A percentile compares a stretch with the other conserved stretches of the same genome.
Evolutionary conservation across 305 asterid species (phyloP).

Genomic region (Fraxinus paxiana): DNA sequence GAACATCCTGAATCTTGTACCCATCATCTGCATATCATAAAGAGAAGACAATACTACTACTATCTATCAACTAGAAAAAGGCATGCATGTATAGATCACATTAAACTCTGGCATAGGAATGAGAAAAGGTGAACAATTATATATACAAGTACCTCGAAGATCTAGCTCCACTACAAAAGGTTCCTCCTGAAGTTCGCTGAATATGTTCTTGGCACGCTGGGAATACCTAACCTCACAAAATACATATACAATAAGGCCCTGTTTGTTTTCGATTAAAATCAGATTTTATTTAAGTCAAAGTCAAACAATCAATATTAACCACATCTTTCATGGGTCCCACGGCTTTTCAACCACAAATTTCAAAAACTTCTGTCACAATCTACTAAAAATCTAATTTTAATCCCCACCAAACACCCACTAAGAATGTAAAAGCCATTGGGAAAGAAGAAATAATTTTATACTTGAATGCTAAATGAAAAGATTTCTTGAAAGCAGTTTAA

Average conservation of each 20-base stretch:
- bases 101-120: not conserved
- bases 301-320: too few relatives aligned
- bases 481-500: not conserved
- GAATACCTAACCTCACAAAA: slow-evolving; percentile 52
- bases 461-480: not conserved
- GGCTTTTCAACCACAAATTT: too few relatives aligned
- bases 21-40: slow-evolving; percentile 64
- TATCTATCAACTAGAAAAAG: not conserved
- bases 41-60: not conserved
- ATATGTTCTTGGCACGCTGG: slow-evolving; percentile 55
- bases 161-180: slow-evolving; percentile 94
- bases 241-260: not conserved
- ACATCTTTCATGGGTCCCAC: too few relatives aligned
- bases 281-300: too few relatives aligned
- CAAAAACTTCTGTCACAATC: too few relatives aligned
- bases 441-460: not conserved
- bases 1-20: slow-evolving; percentile 65
- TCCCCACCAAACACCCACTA: not conserved
- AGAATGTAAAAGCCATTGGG: not conserved
- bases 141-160: slow-evolving; percentile 58
- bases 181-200: slow-evolving; percentile 63
- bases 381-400: too few relatives aligned
- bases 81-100: not conserved
- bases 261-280: too few relatives aligned
- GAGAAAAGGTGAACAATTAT: not conserved